Evolutionary conservation across 306 rosid genomes (phyloP).

Genomic region (Cyamopsis tetragonoloba): DNA sequence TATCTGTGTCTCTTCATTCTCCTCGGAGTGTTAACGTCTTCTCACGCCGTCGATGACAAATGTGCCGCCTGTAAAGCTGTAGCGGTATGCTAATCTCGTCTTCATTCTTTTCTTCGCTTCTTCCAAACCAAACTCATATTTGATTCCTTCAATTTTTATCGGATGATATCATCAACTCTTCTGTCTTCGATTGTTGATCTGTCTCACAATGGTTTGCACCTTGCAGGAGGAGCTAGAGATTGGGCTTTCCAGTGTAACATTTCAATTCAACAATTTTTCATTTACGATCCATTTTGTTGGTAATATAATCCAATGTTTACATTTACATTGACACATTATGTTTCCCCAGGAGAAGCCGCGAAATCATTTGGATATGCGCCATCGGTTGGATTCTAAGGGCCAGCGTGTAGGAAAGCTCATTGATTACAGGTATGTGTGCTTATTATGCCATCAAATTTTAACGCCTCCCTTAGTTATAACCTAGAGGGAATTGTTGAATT

Average conservation of each 20-base stretch:
- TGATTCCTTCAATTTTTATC: neutral
- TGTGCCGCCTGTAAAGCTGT: constrained; percentile 91
- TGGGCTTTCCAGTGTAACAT: constrained; percentile 67
- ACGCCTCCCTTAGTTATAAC: neutral
- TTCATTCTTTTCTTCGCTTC: neutral
- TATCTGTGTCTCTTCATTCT: constrained; percentile 23
- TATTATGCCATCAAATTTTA: neutral
- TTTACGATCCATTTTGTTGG: neutral
- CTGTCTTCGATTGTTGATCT: neutral
- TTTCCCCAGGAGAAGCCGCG: constrained; percentile 77
- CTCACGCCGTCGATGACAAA: constrained; percentile 67
- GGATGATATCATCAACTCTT: neutral
- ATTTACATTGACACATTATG: neutral
- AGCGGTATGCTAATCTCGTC: constrained; percentile 44
- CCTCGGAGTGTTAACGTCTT: constrained; percentile 33
- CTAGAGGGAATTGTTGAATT: constrained; percentile 1
- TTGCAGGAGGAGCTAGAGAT: constrained; percentile 83
- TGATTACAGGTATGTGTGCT: constrained; percentile 65
- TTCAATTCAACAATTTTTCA: neutral
- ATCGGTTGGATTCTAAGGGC: constrained; percentile 92
- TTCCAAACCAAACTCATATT: neutral
- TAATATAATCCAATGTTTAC: neutral
- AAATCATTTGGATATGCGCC: constrained; percentile 98
- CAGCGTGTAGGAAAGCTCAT: constrained; percentile 88
- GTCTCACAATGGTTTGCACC: constrained; percentile 8